Percentiles rank a stretch among this genome's conserved stretches.
phyloP scores from a whole-genome alignment of 1,284 basidiomycete species.

The Leccinum angustisporum region DNA sequence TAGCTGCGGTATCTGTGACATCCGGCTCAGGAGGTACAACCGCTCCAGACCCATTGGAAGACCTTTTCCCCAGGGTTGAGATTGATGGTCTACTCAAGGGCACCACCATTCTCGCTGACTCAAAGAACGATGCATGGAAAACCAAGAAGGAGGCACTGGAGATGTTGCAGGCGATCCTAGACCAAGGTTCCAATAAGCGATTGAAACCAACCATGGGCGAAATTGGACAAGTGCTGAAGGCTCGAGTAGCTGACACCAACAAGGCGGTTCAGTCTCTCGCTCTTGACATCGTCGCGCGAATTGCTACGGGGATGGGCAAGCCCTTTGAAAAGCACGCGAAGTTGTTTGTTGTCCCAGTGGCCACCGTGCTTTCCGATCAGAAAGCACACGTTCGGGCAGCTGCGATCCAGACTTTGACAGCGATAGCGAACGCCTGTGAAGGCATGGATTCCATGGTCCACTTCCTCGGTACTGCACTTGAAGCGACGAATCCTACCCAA shows the following conservation, averaged over 20 bases:
- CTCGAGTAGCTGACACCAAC: constrained; percentile 89
- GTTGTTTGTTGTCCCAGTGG: constrained; percentile 76
- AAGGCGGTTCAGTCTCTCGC: constrained; percentile 91
- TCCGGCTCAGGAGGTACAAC: constrained; percentile 43
- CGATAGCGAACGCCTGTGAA: constrained; percentile 85
- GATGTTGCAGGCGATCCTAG: constrained; percentile 77
- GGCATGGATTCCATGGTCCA: constrained; percentile 81
- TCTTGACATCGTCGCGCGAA: constrained; percentile 85
- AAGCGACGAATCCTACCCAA: constrained; percentile 87
- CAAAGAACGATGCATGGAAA: constrained; percentile 96
- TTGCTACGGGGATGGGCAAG: constrained; percentile 93
- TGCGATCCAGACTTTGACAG: constrained; percentile 76
- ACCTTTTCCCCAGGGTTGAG: constrained; percentile 94
- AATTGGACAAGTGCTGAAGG: constrained; percentile 86
- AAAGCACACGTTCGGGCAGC: constrained; percentile 85
- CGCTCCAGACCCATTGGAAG: constrained; percentile 77
- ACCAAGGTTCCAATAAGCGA: constrained; percentile 89
- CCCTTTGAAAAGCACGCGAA: constrained; percentile 90
- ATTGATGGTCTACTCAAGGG: constrained; percentile 85
- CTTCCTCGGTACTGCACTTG: constrained; percentile 78
- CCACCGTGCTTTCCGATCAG: constrained; percentile 89
- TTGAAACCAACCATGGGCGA: constrained; percentile 93
- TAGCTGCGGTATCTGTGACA: constrained; percentile 49
- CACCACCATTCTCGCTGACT: constrained; percentile 80
- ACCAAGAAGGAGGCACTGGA: constrained; percentile 95